Percentiles rank a stretch among this genome's conserved stretches.
phyloP scores from a whole-genome alignment of 805 yeast genomes.

The Ogataea angusta region DNA sequence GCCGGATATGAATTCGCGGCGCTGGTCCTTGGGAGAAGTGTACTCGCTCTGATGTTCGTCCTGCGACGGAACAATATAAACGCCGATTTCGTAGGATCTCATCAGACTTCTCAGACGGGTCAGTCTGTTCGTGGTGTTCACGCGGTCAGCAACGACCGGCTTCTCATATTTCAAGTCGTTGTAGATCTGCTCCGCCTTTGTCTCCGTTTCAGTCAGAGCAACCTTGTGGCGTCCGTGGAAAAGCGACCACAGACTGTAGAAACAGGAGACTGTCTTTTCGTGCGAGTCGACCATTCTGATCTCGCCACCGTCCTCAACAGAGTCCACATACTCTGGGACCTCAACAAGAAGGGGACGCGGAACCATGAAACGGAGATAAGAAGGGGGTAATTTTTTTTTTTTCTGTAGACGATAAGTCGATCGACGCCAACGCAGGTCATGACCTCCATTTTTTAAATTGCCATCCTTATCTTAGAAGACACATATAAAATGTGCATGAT shows the following conservation, averaged over 20 bases:
- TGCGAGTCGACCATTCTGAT: constrained; percentile 18
- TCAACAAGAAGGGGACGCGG: constrained; percentile 3
- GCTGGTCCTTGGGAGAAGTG: constrained; percentile 74
- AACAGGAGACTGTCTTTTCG: constrained; percentile 21
- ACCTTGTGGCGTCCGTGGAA: constrained; percentile 8
- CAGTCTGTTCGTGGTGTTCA: constrained; percentile 35
- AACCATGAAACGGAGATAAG: constrained; percentile 9
- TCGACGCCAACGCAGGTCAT: not conserved
- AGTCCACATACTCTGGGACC: not conserved
- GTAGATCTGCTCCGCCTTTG: not conserved
- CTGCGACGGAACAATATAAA: constrained; percentile 65
- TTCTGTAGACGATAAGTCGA: not conserved
- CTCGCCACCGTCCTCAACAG: constrained; percentile 13
- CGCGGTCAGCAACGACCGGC: not conserved
- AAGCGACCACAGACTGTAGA: constrained; percentile 17
- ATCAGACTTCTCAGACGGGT: constrained; percentile 40
- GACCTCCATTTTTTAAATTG: not conserved
- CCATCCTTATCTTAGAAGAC: not conserved
- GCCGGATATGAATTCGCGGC: constrained; percentile 79
- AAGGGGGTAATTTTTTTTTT: not conserved
- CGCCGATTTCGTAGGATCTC: constrained; percentile 44
- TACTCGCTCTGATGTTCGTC: constrained; percentile 95
- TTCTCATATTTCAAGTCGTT: not conserved
- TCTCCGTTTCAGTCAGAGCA: not conserved
- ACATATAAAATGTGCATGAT: constrained; percentile 21